Evolutionary conservation across 2,329 filamentous ascomycete species (phyloP), one percentile per base, ranked within the genome.

Genomic region (Epichloe uncinata): DNA sequence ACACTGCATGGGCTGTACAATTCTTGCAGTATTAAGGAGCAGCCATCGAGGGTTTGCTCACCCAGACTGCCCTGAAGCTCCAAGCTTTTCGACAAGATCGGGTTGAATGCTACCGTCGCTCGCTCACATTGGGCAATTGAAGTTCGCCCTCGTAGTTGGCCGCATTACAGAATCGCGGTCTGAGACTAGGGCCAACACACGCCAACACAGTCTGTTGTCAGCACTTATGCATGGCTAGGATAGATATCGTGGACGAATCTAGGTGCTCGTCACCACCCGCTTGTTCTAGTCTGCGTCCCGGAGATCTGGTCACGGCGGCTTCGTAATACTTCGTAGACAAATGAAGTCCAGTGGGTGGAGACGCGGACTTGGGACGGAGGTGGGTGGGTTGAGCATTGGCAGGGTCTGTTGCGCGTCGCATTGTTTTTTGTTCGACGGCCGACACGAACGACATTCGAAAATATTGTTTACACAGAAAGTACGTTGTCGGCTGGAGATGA

Each of bases 241-340:
- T 12, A 26, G 20, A 42, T 18, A 37, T 34, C 33, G 45, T 30
- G 47, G 18, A 45, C 37, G 22, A 41, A 45, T 45, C 49, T 20
- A 15, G 18, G 18, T 36, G 20, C 15, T 38, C 13, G 26, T 22
- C 47, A 22, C 42, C n/a, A 20, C 18, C 41, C 35, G n/a, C 12
- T n/a, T 37, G 35, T 37, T 16, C 7, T 42, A 42, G 38, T 18
- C 16, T 22, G 38, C 22, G 53, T 53, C 56, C 61, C 62, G 58
- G 58, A 57, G 61, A 62, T 65, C 56, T 65, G 61, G 63, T 63
- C 62, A 57, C 56, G 61, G 62, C 61, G 61, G 58, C 56, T 60
- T 58, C 57, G 48, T 50, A 18, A 18, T 18, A 61, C 20, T 18
- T 18, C 18, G 4, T 20, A 22, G 53, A 58, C 61, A 60, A 60